Base-by-base conservation (phyloP, 345 rosid genomes). In the Corchorus capsularis region DNA sequence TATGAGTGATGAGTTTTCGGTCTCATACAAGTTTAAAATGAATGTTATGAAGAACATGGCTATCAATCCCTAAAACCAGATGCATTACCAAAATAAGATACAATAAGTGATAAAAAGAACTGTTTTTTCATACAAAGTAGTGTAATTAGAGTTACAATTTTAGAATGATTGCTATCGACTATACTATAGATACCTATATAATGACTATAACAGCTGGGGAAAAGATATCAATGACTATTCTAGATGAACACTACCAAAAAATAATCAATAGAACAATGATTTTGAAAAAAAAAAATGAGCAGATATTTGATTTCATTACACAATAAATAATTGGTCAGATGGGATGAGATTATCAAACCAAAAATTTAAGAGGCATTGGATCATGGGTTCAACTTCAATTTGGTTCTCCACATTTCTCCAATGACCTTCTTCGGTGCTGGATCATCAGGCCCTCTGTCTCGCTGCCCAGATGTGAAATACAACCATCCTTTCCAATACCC, bases 391-490 rank as follows among this genome's bases (percentile, higher is more conserved):
- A 96, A 74, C 65, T 81, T 89, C 81, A 96, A 82, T 83, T 89
- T 88, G 41, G 99, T 89, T 88, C 98, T 92, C 97, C 97, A 93
- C 93, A 90, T 83, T 45, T 96, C 98, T 53, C 91, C 97, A 2
- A 87, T 59, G 39, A 96, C 98, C 85, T 96, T 96, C 81, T 73
- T 90, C 0, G 98, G 99, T 2, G 92, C 78, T 6, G 99, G 98
- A 86, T 96, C 88, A 60, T 79, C 84, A 15, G 92, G 92, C 65
- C 99, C 99, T 81, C 76, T 96, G 83, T 96, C 97, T 76, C 97
- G 93, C 81, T 96, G 97, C 77, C 99, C 99, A 1, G 98, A 96
- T 35, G 98, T 96, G 83, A 92, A 92, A 85, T 96, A 93, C 74
- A 96, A 74, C 86, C 87, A 84, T 53, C 97, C 99, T 27, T 92